phyloP scores from a whole-genome alignment of 1,284 basidiomycete species.

The Papiliotrema nemorosa region DNA sequence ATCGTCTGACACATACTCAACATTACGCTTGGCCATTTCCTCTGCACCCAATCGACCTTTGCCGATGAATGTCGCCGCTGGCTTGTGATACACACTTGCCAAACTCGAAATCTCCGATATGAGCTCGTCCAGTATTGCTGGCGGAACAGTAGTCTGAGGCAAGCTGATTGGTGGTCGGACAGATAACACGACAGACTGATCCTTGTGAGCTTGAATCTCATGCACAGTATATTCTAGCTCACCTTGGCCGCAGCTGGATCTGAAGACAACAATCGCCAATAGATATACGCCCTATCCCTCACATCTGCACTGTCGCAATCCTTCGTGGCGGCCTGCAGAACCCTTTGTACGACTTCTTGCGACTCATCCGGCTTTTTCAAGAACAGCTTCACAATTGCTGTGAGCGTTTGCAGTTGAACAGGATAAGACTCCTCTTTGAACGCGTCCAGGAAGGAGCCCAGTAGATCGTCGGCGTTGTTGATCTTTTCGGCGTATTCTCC shows the following conservation, averaged over 20 bases:
- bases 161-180: slow-evolving; percentile 89
- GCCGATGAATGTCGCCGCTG: slow-evolving; percentile 84
- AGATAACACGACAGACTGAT: slow-evolving; percentile 82
- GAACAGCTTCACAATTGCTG: slow-evolving; percentile 95
- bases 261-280: slow-evolving; percentile 89
- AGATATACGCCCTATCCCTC: slow-evolving; percentile 91
- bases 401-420: slow-evolving; percentile 86
- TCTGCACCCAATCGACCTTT: slow-evolving; percentile 80
- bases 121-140: slow-evolving; percentile 88
- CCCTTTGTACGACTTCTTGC: slow-evolving; percentile 88
- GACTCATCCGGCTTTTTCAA: slow-evolving; percentile 88
- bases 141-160: slow-evolving; percentile 82
- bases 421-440: slow-evolving; percentile 89
- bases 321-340: slow-evolving; percentile 95
- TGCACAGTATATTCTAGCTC: slow-evolving; percentile 14
- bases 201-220: background rate
- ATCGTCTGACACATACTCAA: slow-evolving; percentile 56
- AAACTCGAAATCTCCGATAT: slow-evolving; percentile 80
- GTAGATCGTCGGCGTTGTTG: slow-evolving; percentile 89
- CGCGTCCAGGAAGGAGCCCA: slow-evolving; percentile 85
- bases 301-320: slow-evolving; percentile 96
- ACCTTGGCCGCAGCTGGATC: slow-evolving; percentile 93
- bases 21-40: slow-evolving; percentile 65
- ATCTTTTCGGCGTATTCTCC: slow-evolving; percentile 96
- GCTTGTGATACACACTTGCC: slow-evolving; percentile 94